A percentile compares a stretch with the other conserved stretches of the same genome.
Conservation (phyloP, 2,329 filamentous ascomycete genomes). For the Claviceps digitariae region DNA sequence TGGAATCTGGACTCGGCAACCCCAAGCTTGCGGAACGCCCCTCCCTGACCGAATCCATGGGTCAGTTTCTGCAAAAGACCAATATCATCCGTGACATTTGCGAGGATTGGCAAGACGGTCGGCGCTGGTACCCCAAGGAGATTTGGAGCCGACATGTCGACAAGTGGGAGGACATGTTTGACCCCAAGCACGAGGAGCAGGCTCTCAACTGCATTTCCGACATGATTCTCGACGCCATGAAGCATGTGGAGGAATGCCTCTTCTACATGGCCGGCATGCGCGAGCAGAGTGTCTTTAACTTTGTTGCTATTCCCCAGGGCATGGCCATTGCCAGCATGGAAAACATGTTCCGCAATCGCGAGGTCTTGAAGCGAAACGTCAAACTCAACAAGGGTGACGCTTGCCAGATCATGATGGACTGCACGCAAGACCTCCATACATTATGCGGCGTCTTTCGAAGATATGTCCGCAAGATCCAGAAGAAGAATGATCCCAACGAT, state of each 20-base stretch:
- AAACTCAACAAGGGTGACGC: conserved; percentile 96
- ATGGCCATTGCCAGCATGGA: conserved; percentile 97
- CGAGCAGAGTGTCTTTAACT: conserved; percentile 98
- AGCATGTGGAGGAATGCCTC: conserved; percentile 82
- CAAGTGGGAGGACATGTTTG: conserved; percentile 80
- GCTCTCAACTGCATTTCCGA: conserved; percentile 81
- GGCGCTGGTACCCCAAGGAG: conserved; percentile 89
- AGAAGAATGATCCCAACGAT: conserved; percentile 88
- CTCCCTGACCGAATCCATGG: conserved; percentile 87
- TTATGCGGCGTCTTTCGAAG: conserved; percentile 71
- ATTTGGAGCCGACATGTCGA: conserved; percentile 95
- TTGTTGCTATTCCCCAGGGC: conserved; percentile 87
- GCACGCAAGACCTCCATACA: conserved; percentile 74
- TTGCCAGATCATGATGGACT: conserved; percentile 81
- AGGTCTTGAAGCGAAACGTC: conserved; percentile 73
- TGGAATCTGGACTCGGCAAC: conserved; percentile 76
- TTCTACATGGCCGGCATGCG: conserved; percentile 92
- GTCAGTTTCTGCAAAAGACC: conserved; percentile 91
- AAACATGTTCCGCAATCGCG: conserved; percentile 80
- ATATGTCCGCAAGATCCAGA: conserved; percentile 70
- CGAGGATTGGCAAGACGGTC: conserved; percentile 77
- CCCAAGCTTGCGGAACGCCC: conserved; percentile 66
- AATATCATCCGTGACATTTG: conserved; percentile 96
- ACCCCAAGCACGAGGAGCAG: conserved; percentile 60
- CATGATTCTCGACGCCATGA: conserved; percentile 84